These are phyloP conservation scores for Pelargonium cotyledonis DNA, from an alignment of 441 rosid genomes.

Conservation along the genomic window DNA sequence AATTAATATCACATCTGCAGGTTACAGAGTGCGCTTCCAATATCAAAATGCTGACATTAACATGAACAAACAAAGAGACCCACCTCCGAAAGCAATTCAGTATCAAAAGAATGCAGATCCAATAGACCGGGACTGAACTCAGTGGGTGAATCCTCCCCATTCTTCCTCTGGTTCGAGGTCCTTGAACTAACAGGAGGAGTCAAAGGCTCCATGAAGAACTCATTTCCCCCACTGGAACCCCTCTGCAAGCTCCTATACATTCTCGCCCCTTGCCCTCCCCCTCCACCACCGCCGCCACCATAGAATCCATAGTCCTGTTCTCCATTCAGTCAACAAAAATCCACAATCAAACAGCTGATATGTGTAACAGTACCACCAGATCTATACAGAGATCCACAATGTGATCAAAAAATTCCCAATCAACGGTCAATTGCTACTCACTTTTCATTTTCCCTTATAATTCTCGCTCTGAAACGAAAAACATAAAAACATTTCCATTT, in stretches of 20 bases:
- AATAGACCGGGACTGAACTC: conserved; percentile 94
- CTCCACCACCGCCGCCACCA: conserved; percentile 33
- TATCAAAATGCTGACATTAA: not conserved
- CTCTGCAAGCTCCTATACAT: conserved; percentile 55
- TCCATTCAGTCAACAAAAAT: conserved; percentile 10
- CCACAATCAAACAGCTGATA: not conserved
- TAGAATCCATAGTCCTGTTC: conserved; percentile 73
- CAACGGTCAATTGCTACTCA: not conserved
- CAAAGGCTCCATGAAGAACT: conserved; percentile 55
- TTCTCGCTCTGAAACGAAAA: not conserved
- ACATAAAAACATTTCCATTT: not conserved
- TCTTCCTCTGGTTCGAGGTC: conserved; percentile 54
- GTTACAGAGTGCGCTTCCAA: not conserved
- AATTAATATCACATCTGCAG: too few species aligned
- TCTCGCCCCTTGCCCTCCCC: conserved; percentile 60
- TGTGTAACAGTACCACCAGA: conserved; percentile 15
- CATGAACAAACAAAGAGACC: not conserved
- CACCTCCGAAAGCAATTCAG: conserved; percentile 95
- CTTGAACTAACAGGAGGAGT: conserved; percentile 72
- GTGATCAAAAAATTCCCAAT: not conserved
- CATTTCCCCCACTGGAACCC: conserved; percentile 58
- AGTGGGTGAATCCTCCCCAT: conserved; percentile 53
- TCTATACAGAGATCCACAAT: conserved; percentile 19
- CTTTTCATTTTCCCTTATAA: not conserved
- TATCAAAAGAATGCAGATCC: conserved; percentile 94